These are phyloP conservation scores for Theobroma cacao DNA, from an alignment of 345 rosid genomes.

Conservation along the genomic window DNA sequence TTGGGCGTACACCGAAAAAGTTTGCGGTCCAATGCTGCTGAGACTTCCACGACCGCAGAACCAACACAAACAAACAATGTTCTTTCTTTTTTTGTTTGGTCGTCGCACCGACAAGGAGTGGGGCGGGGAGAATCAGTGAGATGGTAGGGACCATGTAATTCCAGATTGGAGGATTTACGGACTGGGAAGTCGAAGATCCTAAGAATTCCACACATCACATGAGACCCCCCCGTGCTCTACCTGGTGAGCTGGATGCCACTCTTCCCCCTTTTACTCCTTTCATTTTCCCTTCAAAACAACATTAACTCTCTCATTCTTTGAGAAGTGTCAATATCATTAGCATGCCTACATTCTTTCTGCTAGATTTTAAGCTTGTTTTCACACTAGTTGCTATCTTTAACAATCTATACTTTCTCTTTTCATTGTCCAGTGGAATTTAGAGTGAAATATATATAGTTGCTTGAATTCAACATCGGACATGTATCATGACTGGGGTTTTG, in stretches of 20 bases:
- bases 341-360: neutral
- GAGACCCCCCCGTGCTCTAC: neutral
- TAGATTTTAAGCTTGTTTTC: neutral
- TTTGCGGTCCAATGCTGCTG: slow-evolving; percentile 11
- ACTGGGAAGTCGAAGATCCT: slow-evolving; percentile 13
- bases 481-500: too few relatives aligned
- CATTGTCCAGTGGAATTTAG: neutral
- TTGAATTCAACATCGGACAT: neutral
- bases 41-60: slow-evolving; percentile 28
- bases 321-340: neutral
- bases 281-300: too few relatives aligned
- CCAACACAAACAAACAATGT: neutral
- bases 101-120: neutral
- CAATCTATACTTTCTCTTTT: neutral
- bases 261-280: neutral
- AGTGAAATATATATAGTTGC: neutral
- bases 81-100: neutral
- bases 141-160: neutral
- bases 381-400: neutral
- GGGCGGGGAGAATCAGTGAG: neutral
- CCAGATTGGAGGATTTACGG: neutral
- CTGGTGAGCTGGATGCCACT: slow-evolving; percentile 38
- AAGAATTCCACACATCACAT: slow-evolving; percentile 10
- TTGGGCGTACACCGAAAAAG: neutral
- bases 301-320: neutral